Evolutionary conservation across 306 rosid genomes (phyloP).

Genomic region (cucumber (Cucumis sativus)): Cucumber_9930_V3 NC_026659.2:20707501-20708000

Average conservation of each 20-base stretch:
- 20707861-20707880: constrained; percentile 59
- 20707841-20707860: constrained; percentile 87
- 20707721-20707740: constrained; percentile 52
- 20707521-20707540: constrained; percentile 48
- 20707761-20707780: constrained; percentile 54
- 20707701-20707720: constrained; percentile 52
- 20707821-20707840: constrained; percentile 83
- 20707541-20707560: constrained; percentile 44
- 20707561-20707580: constrained; percentile 18
- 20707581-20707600: constrained; percentile 7
- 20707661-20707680: constrained; percentile 54
- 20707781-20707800: constrained; percentile 75
- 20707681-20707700: constrained; percentile 72
- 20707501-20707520: constrained; percentile 74
- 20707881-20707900: constrained; percentile 21
- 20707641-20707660: constrained; percentile 57
- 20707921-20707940: constrained; percentile 66
- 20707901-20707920: constrained; percentile 45
- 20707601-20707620: constrained; percentile 4
- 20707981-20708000: constrained; percentile 67
- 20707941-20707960: constrained; percentile 87
- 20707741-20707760: constrained; percentile 91
- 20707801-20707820: constrained; percentile 52
- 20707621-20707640: constrained; percentile 12
- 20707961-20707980: constrained; percentile 83